These are phyloP conservation scores for Vitis hybrid DNA, from an alignment of 177 flowering plant species.

Conservation along the genomic window DNA sequence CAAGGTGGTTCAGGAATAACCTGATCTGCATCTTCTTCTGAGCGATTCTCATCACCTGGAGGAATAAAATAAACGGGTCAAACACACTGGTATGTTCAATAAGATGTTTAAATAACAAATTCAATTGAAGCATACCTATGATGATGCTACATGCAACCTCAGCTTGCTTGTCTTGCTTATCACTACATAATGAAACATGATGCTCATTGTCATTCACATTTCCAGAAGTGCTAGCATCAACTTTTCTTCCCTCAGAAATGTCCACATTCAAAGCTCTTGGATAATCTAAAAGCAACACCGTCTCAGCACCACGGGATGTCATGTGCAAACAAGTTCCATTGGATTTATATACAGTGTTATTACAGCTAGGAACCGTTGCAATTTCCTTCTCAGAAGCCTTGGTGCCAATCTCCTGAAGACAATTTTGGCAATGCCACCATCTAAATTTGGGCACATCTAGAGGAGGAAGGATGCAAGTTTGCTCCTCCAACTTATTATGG, in stretches of 20 bases:
- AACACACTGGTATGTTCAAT: not conserved
- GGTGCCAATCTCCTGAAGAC: slow-evolving; percentile 26
- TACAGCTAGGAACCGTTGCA: slow-evolving; percentile 8
- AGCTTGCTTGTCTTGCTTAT: slow-evolving; percentile 26
- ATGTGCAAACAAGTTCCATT: slow-evolving; percentile 13
- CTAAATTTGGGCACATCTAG: slow-evolving; percentile 42
- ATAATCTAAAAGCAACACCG: slow-evolving; percentile 15
- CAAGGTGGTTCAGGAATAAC: slow-evolving; percentile 5
- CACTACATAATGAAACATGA: slow-evolving; percentile 5
- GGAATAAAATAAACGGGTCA: not conserved
- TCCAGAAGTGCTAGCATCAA: slow-evolving; percentile 8
- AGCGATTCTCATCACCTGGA: slow-evolving; percentile 16
- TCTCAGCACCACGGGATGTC: slow-evolving; percentile 13
- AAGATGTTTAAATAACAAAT: not conserved
- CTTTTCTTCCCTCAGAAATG: slow-evolving; percentile 14
- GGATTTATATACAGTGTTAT: slow-evolving; percentile 8
- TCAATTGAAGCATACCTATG: slow-evolving; percentile 13
- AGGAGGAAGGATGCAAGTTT: slow-evolving; percentile 41
- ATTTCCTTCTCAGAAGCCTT: slow-evolving; percentile 10
- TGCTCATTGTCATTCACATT: slow-evolving; percentile 6
- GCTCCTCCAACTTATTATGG: slow-evolving; percentile 18
- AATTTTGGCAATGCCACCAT: slow-evolving; percentile 61
- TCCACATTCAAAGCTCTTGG: slow-evolving; percentile 8
- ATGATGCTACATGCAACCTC: slow-evolving; percentile 3
- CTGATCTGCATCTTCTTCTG: slow-evolving; percentile 1